Percentiles rank a stretch among this genome's conserved stretches.
Evolutionary conservation across 2,329 filamentous ascomycete genomes (phyloP).

Genomic region (Immersiporthe knoxdaviesiana): DNA sequence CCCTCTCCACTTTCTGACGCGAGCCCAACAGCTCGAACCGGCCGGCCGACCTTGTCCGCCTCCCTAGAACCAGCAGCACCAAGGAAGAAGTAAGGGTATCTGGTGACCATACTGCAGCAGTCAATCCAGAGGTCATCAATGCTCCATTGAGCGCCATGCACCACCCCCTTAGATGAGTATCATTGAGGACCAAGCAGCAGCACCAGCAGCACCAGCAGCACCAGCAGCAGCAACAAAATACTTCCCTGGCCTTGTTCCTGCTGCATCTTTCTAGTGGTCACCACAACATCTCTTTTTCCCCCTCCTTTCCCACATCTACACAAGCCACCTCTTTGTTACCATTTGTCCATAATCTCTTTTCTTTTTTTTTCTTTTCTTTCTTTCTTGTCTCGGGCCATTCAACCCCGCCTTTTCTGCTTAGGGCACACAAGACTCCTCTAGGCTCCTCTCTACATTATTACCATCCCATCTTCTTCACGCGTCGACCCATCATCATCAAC

Average conservation of each 20-base stretch:
- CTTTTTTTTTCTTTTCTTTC: not conserved
- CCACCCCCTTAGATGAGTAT: not conserved
- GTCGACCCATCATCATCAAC: slow-evolving; percentile 19
- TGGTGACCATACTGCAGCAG: not conserved
- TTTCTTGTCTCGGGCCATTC: slow-evolving; percentile 9
- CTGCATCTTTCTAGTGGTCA: not conserved
- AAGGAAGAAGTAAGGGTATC: not conserved
- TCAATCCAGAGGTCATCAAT: not conserved
- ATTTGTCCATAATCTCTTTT: not conserved
- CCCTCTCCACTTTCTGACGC: slow-evolving; percentile 13
- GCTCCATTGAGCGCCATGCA: not conserved
- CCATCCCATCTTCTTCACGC: slow-evolving; percentile 11
- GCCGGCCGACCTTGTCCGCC: not conserved
- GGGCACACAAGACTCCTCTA: slow-evolving; percentile 8
- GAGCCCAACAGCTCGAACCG: slow-evolving; percentile 5
- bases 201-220: not conserved
- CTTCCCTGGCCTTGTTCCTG: slow-evolving; percentile 11
- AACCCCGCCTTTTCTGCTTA: slow-evolving; percentile 7
- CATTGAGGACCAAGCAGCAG: not conserved
- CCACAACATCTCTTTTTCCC: not conserved
- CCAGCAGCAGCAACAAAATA: not conserved
- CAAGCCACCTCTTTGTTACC: not conserved
- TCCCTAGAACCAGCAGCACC: slow-evolving; percentile 5
- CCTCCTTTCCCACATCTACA: not conserved
- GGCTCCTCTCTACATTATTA: slow-evolving; percentile 3